Conservation (phyloP, 371 early-diverging fungal genomes). For the Sanchytrium tribonematis region DNA sequence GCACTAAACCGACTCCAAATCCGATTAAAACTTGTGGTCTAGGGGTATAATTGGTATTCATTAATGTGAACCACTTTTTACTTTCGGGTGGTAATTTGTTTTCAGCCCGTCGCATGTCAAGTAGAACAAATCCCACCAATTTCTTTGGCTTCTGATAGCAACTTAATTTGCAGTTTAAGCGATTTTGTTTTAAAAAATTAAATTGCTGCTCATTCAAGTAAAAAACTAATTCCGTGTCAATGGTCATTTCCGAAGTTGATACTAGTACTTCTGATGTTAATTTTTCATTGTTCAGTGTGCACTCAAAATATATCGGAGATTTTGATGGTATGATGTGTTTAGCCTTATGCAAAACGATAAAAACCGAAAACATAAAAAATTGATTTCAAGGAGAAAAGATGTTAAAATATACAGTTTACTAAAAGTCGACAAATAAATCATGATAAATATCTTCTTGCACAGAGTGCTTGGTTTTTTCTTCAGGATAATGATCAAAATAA, state of each 20-base stretch:
- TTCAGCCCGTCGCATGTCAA: neutral
- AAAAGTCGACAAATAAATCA: neutral
- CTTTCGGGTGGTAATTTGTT: neutral
- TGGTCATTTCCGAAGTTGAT: neutral
- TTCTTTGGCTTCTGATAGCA: neutral
- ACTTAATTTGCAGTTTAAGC: neutral
- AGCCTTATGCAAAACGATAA: neutral
- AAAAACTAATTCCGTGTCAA: neutral
- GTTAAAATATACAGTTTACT: too few species aligned
- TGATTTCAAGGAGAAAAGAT: too few species aligned
- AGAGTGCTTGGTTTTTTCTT: neutral
- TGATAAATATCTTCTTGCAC: neutral
- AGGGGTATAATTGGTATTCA: neutral
- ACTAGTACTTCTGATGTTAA: neutral
- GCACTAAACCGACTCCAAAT: neutral
- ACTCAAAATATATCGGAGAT: neutral
- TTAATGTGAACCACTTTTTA: neutral
- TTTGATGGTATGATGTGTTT: neutral
- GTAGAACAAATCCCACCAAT: neutral
- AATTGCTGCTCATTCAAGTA: neutral
- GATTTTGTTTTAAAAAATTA: neutral
- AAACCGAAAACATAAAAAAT: neutral
- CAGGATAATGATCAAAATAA: neutral
- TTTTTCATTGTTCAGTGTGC: neutral
- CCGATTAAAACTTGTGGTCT: neutral